phyloP scores from a whole-genome alignment of 768 basidiomycete genomes.

The Auricularia sp. region DNA sequence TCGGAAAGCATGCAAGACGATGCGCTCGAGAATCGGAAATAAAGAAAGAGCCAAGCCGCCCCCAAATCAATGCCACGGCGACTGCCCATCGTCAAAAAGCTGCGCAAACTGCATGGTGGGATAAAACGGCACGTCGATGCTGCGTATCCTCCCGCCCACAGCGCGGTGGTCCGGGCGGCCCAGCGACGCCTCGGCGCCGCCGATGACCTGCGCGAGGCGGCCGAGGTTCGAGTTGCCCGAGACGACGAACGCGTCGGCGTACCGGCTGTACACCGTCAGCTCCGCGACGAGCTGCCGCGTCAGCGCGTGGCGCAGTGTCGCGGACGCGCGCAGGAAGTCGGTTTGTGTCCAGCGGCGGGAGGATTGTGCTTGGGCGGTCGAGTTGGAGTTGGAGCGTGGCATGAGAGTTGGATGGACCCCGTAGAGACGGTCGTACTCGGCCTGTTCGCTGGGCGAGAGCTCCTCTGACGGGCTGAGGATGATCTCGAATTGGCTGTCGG shows the following conservation, averaged over 20 bases:
- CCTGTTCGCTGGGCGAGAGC: not conserved
- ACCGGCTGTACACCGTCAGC: not conserved
- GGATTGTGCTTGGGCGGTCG: not conserved
- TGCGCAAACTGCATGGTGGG: not conserved
- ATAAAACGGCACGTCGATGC: not conserved
- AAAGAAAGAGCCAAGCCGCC: no score
- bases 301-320: not conserved
- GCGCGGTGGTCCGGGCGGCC: not conserved
- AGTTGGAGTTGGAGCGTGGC: not conserved
- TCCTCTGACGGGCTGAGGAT: not conserved
- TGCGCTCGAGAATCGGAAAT: no score
- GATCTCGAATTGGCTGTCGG: not conserved
- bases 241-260: not conserved
- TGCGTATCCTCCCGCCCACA: not conserved
- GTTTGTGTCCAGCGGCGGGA: not conserved
- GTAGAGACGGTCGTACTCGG: not conserved
- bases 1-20: no score
- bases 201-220: not conserved
- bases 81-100: no score
- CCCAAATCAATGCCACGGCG: no score
- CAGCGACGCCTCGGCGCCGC: not conserved
- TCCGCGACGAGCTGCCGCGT: not conserved
- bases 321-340: not conserved
- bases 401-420: not conserved
- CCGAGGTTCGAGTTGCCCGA: constrained; percentile 1